Evolutionary conservation across 805 yeast genomes (phyloP).

Genomic region (Starmera quercuum): DNA sequence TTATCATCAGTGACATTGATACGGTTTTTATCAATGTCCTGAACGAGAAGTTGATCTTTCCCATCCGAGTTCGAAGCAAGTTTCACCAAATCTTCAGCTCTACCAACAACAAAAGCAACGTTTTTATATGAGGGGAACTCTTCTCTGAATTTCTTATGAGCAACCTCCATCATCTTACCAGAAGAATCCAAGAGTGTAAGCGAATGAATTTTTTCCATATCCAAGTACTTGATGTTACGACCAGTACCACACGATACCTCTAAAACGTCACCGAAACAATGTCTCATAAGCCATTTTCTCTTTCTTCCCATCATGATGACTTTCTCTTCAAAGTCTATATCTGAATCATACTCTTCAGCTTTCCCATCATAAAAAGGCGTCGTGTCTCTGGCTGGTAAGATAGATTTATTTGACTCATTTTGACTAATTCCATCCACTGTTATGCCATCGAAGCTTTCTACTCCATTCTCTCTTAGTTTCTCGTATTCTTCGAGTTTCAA

Average conservation of each 20-base stretch:
- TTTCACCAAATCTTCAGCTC: slow-evolving; percentile 71
- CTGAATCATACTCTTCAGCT: slow-evolving; percentile 76
- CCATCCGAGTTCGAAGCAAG: slow-evolving; percentile 34
- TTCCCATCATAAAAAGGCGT: slow-evolving; percentile 69
- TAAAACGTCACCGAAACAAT: slow-evolving; percentile 78
- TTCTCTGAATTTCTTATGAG: slow-evolving; percentile 65
- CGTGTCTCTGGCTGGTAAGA: slow-evolving; percentile 72
- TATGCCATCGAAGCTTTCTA: slow-evolving; percentile 23
- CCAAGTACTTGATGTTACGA: slow-evolving; percentile 73
- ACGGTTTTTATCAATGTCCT: slow-evolving; percentile 17
- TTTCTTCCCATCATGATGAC: slow-evolving; percentile 42
- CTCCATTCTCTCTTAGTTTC: slow-evolving; percentile 35
- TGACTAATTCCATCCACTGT: slow-evolving; percentile 22
- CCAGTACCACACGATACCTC: slow-evolving; percentile 98
- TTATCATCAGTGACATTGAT: slow-evolving; percentile 18
- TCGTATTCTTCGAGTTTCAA: slow-evolving; percentile 53
- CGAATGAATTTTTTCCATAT: slow-evolving; percentile 52
- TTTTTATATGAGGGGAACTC: slow-evolving; percentile 57
- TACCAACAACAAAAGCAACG: slow-evolving; percentile 85
- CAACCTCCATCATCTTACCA: slow-evolving; percentile 72
- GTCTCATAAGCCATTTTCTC: slow-evolving; percentile 74
- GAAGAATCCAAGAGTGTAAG: slow-evolving; percentile 86
- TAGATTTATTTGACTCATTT: slow-evolving; percentile 27
- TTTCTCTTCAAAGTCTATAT: slow-evolving; percentile 52
- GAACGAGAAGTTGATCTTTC: slow-evolving; percentile 10